Base-by-base conservation (phyloP, 2,329 filamentous ascomycete genomes). In the Beauveria bassiana region DNA sequence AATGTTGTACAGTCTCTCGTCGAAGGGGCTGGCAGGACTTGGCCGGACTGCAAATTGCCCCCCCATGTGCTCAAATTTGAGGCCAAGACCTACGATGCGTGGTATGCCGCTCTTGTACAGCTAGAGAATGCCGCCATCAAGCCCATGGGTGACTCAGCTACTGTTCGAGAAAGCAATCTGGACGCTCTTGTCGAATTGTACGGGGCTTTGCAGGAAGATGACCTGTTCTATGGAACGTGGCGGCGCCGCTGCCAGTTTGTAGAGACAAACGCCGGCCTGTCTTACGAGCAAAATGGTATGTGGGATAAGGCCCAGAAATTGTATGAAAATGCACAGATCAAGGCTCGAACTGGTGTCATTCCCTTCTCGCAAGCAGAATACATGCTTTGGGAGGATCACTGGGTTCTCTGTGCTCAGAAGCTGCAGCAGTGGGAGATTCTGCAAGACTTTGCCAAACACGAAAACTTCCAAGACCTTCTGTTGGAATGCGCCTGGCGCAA, bases 351-450 rank as follows among this genome's bases (percentile, higher is more conserved):
- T 0, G 95, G 93, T 57, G 91, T 93, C n/a, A 86, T 98, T 64
- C 93, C 95, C 0, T 98, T 97, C 74, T 96, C 93, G 1, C 90
- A 96, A 68, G 92, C 88, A 38, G 95, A 99, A 74, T 99, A 99
- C 75, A 97, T 96, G 85, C 83, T 99, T 1, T 99, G 95, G 95
- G 95, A 99, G 75, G 95, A 99, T 71, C 96, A 99, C 69, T 99
- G 95, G 95, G 88, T 99, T 47, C 83, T 97, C 55, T 99, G 95
- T 73, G 95, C 93, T 0, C 92, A 98, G 76, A 99, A 99, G 76
- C 81, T 99, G 51, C 96, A 99, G 73, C 96, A 99, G 71, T 99
- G 95, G 95, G 95, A 99, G 69, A 93, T 99, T 61, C 76, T 99
- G 40, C 91, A 92, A 64, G 96, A 99, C 68, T 98, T 98, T 70